Evolutionary conservation across 2,329 filamentous ascomycete species (phyloP).

Genomic region (Alternaria solani): DNA sequence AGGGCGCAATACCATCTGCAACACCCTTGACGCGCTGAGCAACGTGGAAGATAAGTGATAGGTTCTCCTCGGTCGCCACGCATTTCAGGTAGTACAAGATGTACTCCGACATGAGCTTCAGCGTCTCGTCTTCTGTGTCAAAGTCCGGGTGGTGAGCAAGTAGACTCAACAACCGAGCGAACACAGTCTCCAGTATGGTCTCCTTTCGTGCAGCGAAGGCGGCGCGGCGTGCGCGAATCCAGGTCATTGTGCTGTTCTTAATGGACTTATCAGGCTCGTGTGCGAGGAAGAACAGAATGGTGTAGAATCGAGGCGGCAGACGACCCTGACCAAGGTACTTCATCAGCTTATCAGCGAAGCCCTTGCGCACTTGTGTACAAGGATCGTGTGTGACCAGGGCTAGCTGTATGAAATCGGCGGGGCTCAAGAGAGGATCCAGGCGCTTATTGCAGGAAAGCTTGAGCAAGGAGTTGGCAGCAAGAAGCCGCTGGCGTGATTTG

Average conservation of each 20-base stretch:
- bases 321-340: constrained; percentile 82
- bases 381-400: constrained; percentile 83
- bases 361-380: constrained; percentile 74
- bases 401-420: constrained; percentile 80
- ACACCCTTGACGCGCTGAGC: constrained; percentile 93
- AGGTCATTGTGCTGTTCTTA: constrained; percentile 79
- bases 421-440: constrained; percentile 77
- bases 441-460: constrained; percentile 82
- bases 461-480: constrained; percentile 78
- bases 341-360: constrained; percentile 85
- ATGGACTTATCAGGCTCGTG: constrained; percentile 84
- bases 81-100: constrained; percentile 87
- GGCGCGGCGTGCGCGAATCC: constrained; percentile 83
- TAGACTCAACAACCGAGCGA: constrained; percentile 84
- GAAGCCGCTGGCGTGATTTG: constrained; percentile 79
- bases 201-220: constrained; percentile 64
- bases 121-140: constrained; percentile 65
- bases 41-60: constrained; percentile 88
- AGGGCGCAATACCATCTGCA: constrained; percentile 75
- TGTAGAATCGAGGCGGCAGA: constrained; percentile 81
- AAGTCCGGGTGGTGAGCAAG: constrained; percentile 96
- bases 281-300: constrained; percentile 86
- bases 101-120: constrained; percentile 86
- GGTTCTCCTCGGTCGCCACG: constrained; percentile 84
- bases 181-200: constrained; percentile 78